These are phyloP conservation scores for Candida maris DNA, from an alignment of 805 yeast genomes.

Conservation along the genomic window DNA sequence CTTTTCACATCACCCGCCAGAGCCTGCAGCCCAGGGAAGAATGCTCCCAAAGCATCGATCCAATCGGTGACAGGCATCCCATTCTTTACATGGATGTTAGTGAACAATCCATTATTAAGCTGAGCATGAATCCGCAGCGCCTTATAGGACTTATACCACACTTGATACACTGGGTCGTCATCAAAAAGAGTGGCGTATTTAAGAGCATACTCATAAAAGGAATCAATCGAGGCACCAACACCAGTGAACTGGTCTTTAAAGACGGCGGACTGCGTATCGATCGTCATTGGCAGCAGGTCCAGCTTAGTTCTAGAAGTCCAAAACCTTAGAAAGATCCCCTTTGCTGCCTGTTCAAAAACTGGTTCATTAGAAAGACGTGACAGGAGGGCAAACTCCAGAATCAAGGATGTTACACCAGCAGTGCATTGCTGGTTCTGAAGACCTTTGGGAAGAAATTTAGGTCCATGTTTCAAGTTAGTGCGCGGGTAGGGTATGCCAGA, in stretches of 20 bases:
- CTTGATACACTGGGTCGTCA: constrained; percentile 44
- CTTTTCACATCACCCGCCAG: constrained; percentile 68
- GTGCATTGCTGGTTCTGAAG: constrained; percentile 69
- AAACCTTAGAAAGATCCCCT: constrained; percentile 58
- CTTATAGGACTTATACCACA: constrained; percentile 60
- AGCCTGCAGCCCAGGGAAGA: constrained; percentile 83
- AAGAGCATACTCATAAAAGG: constrained; percentile 84
- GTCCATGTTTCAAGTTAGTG: constrained; percentile 60
- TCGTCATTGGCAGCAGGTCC: constrained; percentile 73
- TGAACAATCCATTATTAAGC: constrained; percentile 30
- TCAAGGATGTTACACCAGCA: constrained; percentile 82
- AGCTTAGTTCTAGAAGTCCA: constrained; percentile 65
- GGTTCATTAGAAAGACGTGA: constrained; percentile 73
- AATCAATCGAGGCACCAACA: constrained; percentile 87
- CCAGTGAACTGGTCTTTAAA: constrained; percentile 68
- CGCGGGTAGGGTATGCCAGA: constrained; percentile 76
- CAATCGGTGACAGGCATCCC: constrained; percentile 56
- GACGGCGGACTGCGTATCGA: constrained; percentile 39
- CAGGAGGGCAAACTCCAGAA: constrained; percentile 74
- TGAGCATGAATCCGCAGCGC: constrained; percentile 55
- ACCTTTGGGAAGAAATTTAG: constrained; percentile 38
- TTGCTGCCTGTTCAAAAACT: constrained; percentile 60
- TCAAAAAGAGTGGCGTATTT: constrained; percentile 73
- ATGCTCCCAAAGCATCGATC: constrained; percentile 86
- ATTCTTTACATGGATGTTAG: constrained; percentile 50